Conservation (phyloP, 352 stramenopile species). For the Thraustotheca clavata region DNA sequence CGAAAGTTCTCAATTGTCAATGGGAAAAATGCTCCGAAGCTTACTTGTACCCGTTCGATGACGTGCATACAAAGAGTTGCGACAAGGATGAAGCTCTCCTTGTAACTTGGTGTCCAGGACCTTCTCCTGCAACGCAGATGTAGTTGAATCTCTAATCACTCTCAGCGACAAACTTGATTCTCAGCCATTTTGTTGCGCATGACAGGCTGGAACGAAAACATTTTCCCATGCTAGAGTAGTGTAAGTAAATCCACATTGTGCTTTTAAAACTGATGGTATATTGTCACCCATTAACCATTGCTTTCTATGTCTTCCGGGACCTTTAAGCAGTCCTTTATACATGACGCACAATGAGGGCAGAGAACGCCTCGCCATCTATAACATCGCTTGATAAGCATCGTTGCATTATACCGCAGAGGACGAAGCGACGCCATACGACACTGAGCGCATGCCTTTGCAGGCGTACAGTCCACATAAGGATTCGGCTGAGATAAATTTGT, state of each 20-base stretch:
- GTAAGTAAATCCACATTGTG: no score
- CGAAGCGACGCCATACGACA: neutral
- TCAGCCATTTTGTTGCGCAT: neutral
- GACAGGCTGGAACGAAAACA: no score
- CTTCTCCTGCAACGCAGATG: neutral
- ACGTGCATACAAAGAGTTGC: constrained; percentile 10
- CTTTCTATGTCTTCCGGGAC: no score
- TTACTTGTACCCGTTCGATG: constrained; percentile 15
- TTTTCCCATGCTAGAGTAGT: no score
- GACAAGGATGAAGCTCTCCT: constrained; percentile 10
- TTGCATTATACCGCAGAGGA: neutral
- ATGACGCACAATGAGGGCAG: no score
- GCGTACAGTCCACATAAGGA: no score
- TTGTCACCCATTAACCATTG: no score
- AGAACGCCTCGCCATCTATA: no score
- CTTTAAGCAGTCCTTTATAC: no score
- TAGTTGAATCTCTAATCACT: neutral
- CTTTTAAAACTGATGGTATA: no score
- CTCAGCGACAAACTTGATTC: neutral
- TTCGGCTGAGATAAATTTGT: neutral
- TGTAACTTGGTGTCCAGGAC: constrained; percentile 9
- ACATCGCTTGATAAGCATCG: no score
- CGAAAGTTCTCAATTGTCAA: neutral
- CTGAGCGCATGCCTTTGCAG: neutral
- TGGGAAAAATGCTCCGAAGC: constrained; percentile 13